Evolutionary conservation across 2,329 filamentous ascomycete species (phyloP).

Genomic region (Uncinocarpus reesii): DNA sequence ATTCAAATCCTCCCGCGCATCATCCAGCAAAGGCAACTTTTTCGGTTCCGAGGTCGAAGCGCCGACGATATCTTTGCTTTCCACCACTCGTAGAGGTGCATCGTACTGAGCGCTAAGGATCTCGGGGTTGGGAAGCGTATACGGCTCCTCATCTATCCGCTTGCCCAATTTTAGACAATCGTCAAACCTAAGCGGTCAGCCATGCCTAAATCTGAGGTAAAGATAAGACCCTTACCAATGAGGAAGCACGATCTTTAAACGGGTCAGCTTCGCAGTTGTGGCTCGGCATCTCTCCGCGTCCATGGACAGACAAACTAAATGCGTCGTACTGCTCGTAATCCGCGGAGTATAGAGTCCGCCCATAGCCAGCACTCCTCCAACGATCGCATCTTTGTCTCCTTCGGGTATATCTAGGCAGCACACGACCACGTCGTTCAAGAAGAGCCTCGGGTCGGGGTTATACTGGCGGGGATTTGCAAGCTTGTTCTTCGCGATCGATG

Average conservation of each 20-base stretch:
- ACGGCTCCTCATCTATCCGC: slow-evolving; percentile 79
- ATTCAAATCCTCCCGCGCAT: slow-evolving; percentile 45
- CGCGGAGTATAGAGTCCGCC: slow-evolving; percentile 69
- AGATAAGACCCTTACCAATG: slow-evolving; percentile 57
- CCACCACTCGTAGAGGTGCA: slow-evolving; percentile 47
- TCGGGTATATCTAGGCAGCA: slow-evolving; percentile 74
- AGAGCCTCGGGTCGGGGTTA: slow-evolving; percentile 81
- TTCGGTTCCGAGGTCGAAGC: slow-evolving; percentile 49
- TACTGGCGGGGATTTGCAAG: slow-evolving; percentile 70
- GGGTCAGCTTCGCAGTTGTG: slow-evolving; percentile 39
- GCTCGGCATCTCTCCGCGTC: slow-evolving; percentile 59
- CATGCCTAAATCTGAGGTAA: not conserved
- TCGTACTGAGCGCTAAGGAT: slow-evolving; percentile 55
- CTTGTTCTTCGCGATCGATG: slow-evolving; percentile 58
- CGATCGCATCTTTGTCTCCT: slow-evolving; percentile 83
- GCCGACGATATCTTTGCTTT: slow-evolving; percentile 54
- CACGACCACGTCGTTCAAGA: slow-evolving; percentile 75
- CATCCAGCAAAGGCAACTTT: slow-evolving; percentile 27
- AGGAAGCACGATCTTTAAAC: slow-evolving; percentile 75
- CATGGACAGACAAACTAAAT: slow-evolving; percentile 72
- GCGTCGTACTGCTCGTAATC: slow-evolving; percentile 66
- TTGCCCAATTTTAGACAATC: slow-evolving; percentile 90
- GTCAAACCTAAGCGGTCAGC: slow-evolving; percentile 60
- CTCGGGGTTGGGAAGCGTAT: slow-evolving; percentile 74
- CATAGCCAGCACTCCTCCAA: slow-evolving; percentile 78